Evolutionary conservation across 2,329 filamentous ascomycete genomes (phyloP).

Genomic region (Penicillium brasilianum): DNA sequence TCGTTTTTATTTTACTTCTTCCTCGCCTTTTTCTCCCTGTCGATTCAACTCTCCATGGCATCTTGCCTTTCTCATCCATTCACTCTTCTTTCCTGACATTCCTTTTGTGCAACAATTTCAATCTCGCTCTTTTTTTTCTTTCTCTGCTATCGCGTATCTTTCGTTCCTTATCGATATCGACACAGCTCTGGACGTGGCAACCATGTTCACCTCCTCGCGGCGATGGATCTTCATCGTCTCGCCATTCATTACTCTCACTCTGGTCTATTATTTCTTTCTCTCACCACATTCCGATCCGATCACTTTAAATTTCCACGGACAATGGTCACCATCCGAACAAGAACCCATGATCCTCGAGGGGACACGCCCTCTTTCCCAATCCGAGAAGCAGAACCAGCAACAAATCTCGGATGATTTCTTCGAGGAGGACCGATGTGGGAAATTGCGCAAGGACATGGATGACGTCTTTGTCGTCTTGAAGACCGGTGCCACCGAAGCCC

Average conservation of each 20-base stretch:
- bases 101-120: constrained; percentile 7
- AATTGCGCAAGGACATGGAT: constrained; percentile 28
- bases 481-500: constrained; percentile 37
- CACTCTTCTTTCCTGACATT: constrained; percentile 9
- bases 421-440: constrained; percentile 25
- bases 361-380: constrained; percentile 2
- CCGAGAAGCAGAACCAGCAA: constrained; percentile 8
- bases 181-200: constrained; percentile 6
- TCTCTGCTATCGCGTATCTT: constrained; percentile 1
- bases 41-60: constrained; percentile 9
- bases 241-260: constrained; percentile 27
- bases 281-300: constrained; percentile 13
- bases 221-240: constrained; percentile 33
- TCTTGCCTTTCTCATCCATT: background rate
- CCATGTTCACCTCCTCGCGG: constrained; percentile 30
- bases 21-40: background rate
- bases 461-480: constrained; percentile 36
- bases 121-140: constrained; percentile 4
- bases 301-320: constrained; percentile 9
- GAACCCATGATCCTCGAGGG: constrained; percentile 19
- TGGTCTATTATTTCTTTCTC: constrained; percentile 27
- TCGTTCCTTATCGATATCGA: constrained; percentile 1
- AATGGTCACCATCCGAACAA: constrained; percentile 13
- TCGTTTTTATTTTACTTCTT: constrained; percentile 5
- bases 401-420: background rate